Base-by-base conservation (phyloP, 148 eudicot species). In the Salicornia ramosissima region DNA sequence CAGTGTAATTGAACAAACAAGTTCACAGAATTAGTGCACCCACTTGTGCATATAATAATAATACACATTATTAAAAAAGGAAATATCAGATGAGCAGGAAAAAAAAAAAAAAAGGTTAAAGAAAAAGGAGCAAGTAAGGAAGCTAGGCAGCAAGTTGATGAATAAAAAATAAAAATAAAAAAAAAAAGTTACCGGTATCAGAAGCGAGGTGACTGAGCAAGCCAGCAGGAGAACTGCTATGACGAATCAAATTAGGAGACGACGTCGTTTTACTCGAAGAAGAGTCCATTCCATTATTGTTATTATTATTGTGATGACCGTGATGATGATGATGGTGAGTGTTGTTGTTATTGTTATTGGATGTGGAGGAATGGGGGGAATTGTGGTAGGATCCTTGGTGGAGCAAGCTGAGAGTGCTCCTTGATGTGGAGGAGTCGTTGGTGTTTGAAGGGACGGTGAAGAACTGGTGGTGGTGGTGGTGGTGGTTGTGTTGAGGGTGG, bases 191-290 rank as follows among this genome's bases (percentile, higher is more conserved):
- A 84, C 87, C 88, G 50, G 79, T 69, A 45, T 79, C 82, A 60
- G 74, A 64, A 58, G 72, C 65, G 51, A 82, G 79, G 6, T 75
- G 84, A 63, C 74, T 71, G 21, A 86, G 78, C 33, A 86, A 84
- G 0, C 83, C 84, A 62, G 90, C 86, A 0, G 91, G 91, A 2
- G 84, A 82, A 74, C 91, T 87, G 56, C 91, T 84, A 43, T 84
- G 86, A 1, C 91, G 78, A 43, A 73, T 66, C 83, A 87, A 67
- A 13, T 76, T 34, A 1, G 87, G 47, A 30, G 75, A 29, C 1
- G 84, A 33, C 24, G 82, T 47, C 6, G 76, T 12, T 25, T 53
- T 51, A 0, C 56, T 18, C 1, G 66, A 36, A 61, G 28, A 19
- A 25, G 53, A 45, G 18, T 65, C 36, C 12, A 29, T 65, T 7